Evolutionary conservation across 495 filamentous ascomycete species (phyloP).

Genomic region (Daldinia decipiens): DNA sequence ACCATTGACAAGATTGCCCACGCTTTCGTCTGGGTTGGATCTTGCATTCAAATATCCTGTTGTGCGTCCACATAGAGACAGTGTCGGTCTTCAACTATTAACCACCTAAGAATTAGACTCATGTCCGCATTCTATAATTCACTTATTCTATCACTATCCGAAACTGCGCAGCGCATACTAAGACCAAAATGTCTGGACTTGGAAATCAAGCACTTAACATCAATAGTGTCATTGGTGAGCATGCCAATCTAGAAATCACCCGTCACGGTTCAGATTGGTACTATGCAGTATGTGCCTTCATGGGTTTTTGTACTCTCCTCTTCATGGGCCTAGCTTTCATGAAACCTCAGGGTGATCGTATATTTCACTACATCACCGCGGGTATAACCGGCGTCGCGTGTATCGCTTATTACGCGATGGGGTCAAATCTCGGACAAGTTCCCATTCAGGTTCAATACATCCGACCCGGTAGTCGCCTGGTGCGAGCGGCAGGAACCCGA

Average conservation of each 20-base stretch:
- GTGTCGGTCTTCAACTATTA: background rate
- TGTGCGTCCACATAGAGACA: background rate
- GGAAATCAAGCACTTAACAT: slow-evolving; percentile 62
- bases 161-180: background rate
- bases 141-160: background rate
- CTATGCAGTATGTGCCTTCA: slow-evolving; percentile 66
- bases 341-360: slow-evolving; percentile 63
- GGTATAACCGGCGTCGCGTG: slow-evolving; percentile 68
- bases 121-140: background rate
- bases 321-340: slow-evolving; percentile 58
- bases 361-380: slow-evolving; percentile 77
- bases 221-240: slow-evolving; percentile 54
- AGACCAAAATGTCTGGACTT: slow-evolving; percentile 6
- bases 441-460: slow-evolving; percentile 67
- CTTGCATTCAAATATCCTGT: slow-evolving; percentile 15
- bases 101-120: background rate
- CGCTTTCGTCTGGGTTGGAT: background rate
- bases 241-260: slow-evolving; percentile 68
- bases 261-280: slow-evolving; percentile 63
- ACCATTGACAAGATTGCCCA: slow-evolving; percentile 1
- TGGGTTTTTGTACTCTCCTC: slow-evolving; percentile 54
- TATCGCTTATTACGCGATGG: slow-evolving; percentile 76
- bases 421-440: slow-evolving; percentile 72
- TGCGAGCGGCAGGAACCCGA: slow-evolving; percentile 59
- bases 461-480: slow-evolving; percentile 49